A percentile compares a stretch with the other conserved stretches of the same genome.
Conservation (phyloP, 2,329 filamentous ascomycete genomes). For the Tolypocladium pustulatum region DNA sequence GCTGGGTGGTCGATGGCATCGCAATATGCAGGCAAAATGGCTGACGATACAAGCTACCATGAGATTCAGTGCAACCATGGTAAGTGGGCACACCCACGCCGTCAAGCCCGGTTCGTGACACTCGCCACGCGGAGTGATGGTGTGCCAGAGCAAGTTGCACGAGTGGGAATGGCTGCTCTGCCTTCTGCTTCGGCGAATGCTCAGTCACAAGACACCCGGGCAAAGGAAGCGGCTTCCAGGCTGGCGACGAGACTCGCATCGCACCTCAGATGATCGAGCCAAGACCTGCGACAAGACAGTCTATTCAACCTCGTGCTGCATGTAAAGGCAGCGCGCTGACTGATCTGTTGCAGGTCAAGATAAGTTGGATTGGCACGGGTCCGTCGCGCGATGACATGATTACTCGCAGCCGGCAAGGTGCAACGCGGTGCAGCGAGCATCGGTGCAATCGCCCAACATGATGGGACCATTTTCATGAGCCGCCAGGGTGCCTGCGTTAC, state of each 20-base stretch:
- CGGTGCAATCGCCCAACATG: too few relatives aligned
- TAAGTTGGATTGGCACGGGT: constrained; percentile 52
- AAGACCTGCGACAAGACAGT: too few relatives aligned
- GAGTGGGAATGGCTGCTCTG: neutral
- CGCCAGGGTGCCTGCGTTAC: too few relatives aligned
- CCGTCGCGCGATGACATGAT: constrained; percentile 57
- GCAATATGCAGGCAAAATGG: neutral
- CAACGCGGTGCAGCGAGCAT: too few relatives aligned
- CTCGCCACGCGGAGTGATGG: neutral
- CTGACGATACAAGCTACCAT: neutral
- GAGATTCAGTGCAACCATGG: neutral
- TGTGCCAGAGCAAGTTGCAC: neutral
- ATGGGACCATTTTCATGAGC: too few relatives aligned
- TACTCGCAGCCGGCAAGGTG: constrained; percentile 9
- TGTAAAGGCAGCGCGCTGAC: constrained; percentile 6
- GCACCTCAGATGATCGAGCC: too few relatives aligned
- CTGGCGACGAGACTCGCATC: too few relatives aligned
- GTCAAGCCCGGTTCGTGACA: neutral
- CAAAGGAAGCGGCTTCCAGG: too few relatives aligned
- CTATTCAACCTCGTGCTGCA: too few relatives aligned
- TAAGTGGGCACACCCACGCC: neutral
- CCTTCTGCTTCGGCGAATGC: too few relatives aligned
- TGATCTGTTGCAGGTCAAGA: constrained; percentile 27
- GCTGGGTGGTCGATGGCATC: neutral
- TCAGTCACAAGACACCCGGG: too few relatives aligned